A percentile compares a stretch with the other conserved stretches of the same genome.
phyloP scores from a whole-genome alignment of 345 rosid genomes.

The Linum tenue region DNA sequence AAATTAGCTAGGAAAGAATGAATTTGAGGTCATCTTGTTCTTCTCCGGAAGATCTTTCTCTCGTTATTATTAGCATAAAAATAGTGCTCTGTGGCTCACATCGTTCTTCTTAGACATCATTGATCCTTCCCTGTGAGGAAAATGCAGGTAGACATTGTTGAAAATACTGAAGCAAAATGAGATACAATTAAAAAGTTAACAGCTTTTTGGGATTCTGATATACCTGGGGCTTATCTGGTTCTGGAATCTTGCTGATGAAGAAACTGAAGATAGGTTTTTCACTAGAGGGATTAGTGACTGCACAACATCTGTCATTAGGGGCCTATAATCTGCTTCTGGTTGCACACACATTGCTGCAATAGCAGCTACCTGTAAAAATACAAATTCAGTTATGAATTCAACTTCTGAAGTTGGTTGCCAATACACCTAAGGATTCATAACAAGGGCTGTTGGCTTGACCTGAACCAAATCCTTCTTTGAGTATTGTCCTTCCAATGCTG shows the following conservation, averaged over 20 bases:
- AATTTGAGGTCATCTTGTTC: too few species aligned
- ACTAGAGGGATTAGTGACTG: slow-evolving; percentile 78
- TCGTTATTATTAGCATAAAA: too few species aligned
- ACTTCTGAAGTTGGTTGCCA: not conserved
- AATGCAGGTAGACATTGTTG: too few species aligned
- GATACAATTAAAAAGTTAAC: not conserved
- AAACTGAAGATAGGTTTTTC: slow-evolving; percentile 38
- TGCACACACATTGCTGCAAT: slow-evolving; percentile 92
- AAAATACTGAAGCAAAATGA: too few species aligned
- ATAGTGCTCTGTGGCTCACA: too few species aligned
- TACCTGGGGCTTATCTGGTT: slow-evolving; percentile 2
- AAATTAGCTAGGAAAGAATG: too few species aligned
- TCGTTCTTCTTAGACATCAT: too few species aligned
- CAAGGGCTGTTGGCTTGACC: slow-evolving; percentile 22
- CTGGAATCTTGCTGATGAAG: slow-evolving; percentile 33
- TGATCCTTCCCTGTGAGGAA: too few species aligned
- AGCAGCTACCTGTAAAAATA: slow-evolving; percentile 56
- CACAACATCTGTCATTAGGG: slow-evolving; percentile 89
- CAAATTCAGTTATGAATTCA: not conserved
- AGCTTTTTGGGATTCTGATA: too few species aligned
- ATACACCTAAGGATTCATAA: too few species aligned
- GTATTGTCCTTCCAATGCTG: slow-evolving; percentile 49
- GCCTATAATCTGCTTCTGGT: slow-evolving; percentile 82
- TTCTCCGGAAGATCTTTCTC: too few species aligned
- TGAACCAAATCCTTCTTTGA: slow-evolving; percentile 74